phyloP scores from a whole-genome alignment of 2,329 filamentous ascomycete genomes.

The Fusarium luffae region DNA sequence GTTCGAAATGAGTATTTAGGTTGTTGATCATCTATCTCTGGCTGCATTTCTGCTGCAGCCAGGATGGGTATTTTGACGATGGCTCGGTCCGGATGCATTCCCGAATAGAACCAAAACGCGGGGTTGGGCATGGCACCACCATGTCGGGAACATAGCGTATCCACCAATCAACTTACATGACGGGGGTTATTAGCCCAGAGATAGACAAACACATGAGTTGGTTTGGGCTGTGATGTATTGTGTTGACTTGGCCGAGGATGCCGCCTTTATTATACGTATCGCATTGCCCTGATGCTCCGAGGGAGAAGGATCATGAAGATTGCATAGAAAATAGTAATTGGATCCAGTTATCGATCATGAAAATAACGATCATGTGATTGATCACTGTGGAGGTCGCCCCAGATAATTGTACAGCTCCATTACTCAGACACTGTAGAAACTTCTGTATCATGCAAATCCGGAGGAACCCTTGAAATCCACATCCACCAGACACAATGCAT shows the following conservation, averaged over 20 bases:
- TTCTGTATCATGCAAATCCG: constrained; percentile 19
- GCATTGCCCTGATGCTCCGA: neutral
- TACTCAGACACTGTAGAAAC: neutral
- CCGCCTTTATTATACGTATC: constrained; percentile 4
- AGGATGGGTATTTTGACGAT: constrained; percentile 19
- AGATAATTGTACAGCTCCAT: constrained; percentile 1
- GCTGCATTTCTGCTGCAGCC: constrained; percentile 14
- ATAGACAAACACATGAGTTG: constrained; percentile 6
- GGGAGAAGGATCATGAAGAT: constrained; percentile 1
- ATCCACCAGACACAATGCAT: constrained; percentile 13
- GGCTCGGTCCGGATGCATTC: constrained; percentile 25
- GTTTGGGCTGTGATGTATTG: neutral
- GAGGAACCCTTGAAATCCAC: neutral
- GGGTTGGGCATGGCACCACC: constrained; percentile 26
- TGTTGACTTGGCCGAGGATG: constrained; percentile 10
- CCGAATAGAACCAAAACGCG: constrained; percentile 34
- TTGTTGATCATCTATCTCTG: constrained; percentile 30
- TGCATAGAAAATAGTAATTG: neutral
- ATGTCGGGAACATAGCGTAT: constrained; percentile 15
- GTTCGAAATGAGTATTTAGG: constrained; percentile 17
- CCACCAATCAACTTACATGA: constrained; percentile 48
- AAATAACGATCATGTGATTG: constrained; percentile 6
- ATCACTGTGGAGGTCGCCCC: constrained; percentile 2
- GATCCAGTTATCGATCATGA: neutral
- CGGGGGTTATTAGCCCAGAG: constrained; percentile 10